These are phyloP conservation scores for Dianthus caryophyllus DNA, from an alignment of 148 eudicot genomes.

Conservation along the genomic window DNA sequence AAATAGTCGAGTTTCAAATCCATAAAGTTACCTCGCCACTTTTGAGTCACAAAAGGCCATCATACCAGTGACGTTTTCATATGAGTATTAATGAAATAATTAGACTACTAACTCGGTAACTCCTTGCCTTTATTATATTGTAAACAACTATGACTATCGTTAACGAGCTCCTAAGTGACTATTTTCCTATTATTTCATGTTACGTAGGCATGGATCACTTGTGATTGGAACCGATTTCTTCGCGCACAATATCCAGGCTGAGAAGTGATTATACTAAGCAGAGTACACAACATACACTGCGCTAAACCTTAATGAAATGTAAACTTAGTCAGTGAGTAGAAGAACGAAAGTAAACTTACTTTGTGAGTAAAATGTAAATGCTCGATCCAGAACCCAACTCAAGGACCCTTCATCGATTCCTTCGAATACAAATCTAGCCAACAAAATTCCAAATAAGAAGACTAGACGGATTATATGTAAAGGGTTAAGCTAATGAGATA, in stretches of 20 bases:
- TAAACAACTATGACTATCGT: no score
- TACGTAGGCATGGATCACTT: background rate
- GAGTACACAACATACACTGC: background rate
- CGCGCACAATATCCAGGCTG: background rate
- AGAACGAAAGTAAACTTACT: slow-evolving; percentile 42
- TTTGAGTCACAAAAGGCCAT: no score
- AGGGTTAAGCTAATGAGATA: background rate
- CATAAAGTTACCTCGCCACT: no score
- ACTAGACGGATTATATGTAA: background rate
- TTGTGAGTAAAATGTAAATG: slow-evolving; percentile 50
- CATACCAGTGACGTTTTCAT: no score
- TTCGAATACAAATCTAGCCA: slow-evolving; percentile 68
- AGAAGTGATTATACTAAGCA: no score
- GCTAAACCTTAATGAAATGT: slow-evolving; percentile 1
- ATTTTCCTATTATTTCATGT: background rate
- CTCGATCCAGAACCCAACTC: slow-evolving; percentile 60
- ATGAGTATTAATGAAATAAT: no score
- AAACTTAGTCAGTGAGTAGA: slow-evolving; percentile 59
- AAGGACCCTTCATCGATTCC: slow-evolving; percentile 85
- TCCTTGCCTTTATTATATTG: background rate
- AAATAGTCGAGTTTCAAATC: no score
- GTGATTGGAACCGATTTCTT: background rate
- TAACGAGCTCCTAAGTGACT: no score
- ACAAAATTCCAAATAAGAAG: slow-evolving; percentile 7
- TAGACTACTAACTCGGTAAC: background rate